Percentiles rank a stretch among this genome's conserved stretches.
These are phyloP conservation scores for Verbena officinalis DNA, from an alignment of 257 asterid species.

Conservation along the genomic window DNA sequence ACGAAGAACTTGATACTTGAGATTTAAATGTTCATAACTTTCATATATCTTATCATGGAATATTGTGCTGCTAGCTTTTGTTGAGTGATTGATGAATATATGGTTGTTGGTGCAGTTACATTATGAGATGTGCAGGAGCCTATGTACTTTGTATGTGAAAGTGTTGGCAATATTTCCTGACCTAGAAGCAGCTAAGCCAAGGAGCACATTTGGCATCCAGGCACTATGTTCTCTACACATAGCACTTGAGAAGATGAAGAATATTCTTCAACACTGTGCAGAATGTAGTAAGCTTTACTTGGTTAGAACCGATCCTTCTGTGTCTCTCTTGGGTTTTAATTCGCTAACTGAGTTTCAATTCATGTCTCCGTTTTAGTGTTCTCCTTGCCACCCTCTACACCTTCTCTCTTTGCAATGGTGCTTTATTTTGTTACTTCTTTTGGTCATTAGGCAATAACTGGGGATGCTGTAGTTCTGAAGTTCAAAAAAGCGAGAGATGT, in stretches of 20 bases:
- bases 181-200: slow-evolving; percentile 91
- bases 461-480: slow-evolving; percentile 86
- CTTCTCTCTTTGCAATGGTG: not conserved
- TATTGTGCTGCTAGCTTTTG: not conserved
- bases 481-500: slow-evolving; percentile 94
- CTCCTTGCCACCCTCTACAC: not conserved
- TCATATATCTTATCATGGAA: not conserved
- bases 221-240: slow-evolving; percentile 96
- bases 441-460: slow-evolving; percentile 81
- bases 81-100: slow-evolving; percentile 24
- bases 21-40: not conserved
- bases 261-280: slow-evolving; percentile 88
- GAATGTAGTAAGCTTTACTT: slow-evolving; percentile 98
- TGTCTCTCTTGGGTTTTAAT: not conserved
- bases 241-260: slow-evolving; percentile 98
- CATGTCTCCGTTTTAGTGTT: not conserved
- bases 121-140: slow-evolving; percentile 91
- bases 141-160: slow-evolving; percentile 70
- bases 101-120: slow-evolving; percentile 71
- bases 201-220: slow-evolving; percentile 98
- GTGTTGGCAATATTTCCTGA: slow-evolving; percentile 91
- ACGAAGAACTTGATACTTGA: not conserved
- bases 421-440: slow-evolving; percentile 18
- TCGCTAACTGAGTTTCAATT: too few relatives aligned
- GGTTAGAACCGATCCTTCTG: slow-evolving; percentile 49